Conservation (phyloP, 2,329 filamentous ascomycete genomes). For the Stagonosporopsis tanaceti region DNA sequence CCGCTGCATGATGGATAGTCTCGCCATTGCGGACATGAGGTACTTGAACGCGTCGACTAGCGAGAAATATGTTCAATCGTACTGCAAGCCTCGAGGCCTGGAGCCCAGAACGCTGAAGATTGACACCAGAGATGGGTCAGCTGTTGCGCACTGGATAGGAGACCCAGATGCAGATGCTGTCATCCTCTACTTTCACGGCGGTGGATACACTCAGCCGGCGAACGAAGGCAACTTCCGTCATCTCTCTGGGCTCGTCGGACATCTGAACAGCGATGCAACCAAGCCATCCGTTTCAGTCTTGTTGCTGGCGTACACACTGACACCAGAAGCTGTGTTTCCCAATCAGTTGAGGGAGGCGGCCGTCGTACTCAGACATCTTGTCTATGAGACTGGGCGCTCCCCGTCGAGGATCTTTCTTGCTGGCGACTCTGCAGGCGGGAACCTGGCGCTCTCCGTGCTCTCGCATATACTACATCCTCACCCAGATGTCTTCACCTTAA, state of each 20-base stretch:
- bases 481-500: conserved; percentile 24
- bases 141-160: conserved; percentile 37
- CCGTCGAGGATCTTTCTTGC: conserved; percentile 24
- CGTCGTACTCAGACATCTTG: conserved; percentile 26
- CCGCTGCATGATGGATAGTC: conserved; percentile 22
- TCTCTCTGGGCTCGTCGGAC: conserved; percentile 17
- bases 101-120: conserved; percentile 23
- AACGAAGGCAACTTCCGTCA: conserved; percentile 22
- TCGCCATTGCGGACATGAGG: conserved; percentile 32
- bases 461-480: conserved; percentile 38
- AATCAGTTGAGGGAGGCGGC: conserved; percentile 33
- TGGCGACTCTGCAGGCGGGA: conserved; percentile 23
- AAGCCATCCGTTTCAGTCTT: conserved; percentile 25
- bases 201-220: conserved; percentile 31
- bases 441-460: conserved; percentile 29
- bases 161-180: conserved; percentile 28
- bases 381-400: conserved; percentile 18
- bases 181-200: conserved; percentile 35
- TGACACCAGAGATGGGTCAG: conserved; percentile 7
- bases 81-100: conserved; percentile 23
- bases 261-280: conserved; percentile 18
- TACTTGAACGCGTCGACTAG: conserved; percentile 28
- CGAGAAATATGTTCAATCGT: conserved; percentile 20
- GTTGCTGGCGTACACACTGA: conserved; percentile 31
- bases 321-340: conserved; percentile 31